Base-by-base conservation (phyloP, 331 rosid species). In the Quercus lobata region DNA sequence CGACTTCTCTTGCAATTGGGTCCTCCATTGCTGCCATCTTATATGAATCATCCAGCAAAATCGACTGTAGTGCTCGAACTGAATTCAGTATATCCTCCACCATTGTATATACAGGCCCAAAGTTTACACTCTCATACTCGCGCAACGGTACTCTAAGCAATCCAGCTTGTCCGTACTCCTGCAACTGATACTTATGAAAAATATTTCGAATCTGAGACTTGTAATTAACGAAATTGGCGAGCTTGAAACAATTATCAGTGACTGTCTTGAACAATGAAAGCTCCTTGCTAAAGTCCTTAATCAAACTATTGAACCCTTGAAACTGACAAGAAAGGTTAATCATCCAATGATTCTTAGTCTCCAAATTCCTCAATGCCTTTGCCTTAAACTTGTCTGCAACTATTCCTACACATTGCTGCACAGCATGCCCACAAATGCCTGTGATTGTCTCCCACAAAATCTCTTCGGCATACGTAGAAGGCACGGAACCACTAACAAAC, bases 311-410 rank as follows among this genome's bases (percentile, higher is more conserved):
- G 75, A 94, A 88, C 1, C 89, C 98, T 72, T 87, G 98, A 71
- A 77, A 82, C 73, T 94, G 98, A 87, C 98, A 94, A 70, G 96
- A 82, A 57, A 92, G 94, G 76, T 94, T 94, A 68, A 94, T 92
- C 98, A 94, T 94, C 98, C 98, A 92, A 78, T 87, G 93, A 76
- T 94, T 89, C 88, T 82, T 94, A 83, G 70, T 80, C 94, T 94
- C 98, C 57, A 94, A 76, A 77, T 84, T 92, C 80, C 78, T 88
- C 89, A 94, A 81, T 29, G 98, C 98, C 75, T 94, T 94, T 24
- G 92, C 73, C 78, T 88, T 94, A 76, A 94, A 94, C 84, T 77
- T 90, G 88, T 94, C 98, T 2, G 97, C 91, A 62, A 94, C 93
- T 49, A 94, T 89, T 57, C 98, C 97, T 41, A 89, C 97, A 87